These are phyloP conservation scores for Kwoniella shivajii DNA, from an alignment of 1,284 basidiomycete genomes.

Conservation along the genomic window DNA sequence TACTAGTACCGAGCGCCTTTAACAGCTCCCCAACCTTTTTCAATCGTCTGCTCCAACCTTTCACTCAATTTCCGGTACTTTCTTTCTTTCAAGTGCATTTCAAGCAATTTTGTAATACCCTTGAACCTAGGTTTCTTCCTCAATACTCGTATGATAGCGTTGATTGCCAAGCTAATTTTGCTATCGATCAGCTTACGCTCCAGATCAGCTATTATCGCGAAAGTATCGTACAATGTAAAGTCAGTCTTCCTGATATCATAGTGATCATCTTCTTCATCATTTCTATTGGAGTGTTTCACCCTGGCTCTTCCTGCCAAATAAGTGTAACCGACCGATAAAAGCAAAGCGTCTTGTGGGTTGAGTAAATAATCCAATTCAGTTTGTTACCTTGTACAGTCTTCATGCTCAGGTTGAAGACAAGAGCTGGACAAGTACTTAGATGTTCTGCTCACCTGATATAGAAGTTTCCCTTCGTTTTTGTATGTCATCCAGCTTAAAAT, in stretches of 20 bases:
- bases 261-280: slow-evolving; percentile 23
- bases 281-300: slow-evolving; percentile 35
- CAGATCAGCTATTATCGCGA: not conserved
- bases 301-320: slow-evolving; percentile 45
- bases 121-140: slow-evolving; percentile 56
- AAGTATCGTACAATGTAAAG: slow-evolving; percentile 68
- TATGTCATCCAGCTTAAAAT: slow-evolving; percentile 66
- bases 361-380: too few species aligned
- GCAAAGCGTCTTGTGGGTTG: slow-evolving; percentile 40
- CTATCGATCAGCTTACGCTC: slow-evolving; percentile 1
- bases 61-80: slow-evolving; percentile 5
- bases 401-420: too few species aligned
- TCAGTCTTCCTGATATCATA: slow-evolving; percentile 59
- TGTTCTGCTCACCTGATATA: slow-evolving; percentile 2
- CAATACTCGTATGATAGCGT: slow-evolving; percentile 71
- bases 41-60: slow-evolving; percentile 2
- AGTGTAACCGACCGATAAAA: slow-evolving; percentile 39
- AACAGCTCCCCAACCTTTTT: slow-evolving; percentile 29
- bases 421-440: too few species aligned
- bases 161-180: slow-evolving; percentile 71
- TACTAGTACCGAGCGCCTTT: slow-evolving; percentile 28
- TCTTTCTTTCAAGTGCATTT: slow-evolving; percentile 15
- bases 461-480: not conserved
- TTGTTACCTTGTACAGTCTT: not conserved
- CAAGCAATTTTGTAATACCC: slow-evolving; percentile 25